Evolutionary conservation across 306 rosid genomes (phyloP).

Genomic region (Pyrus bretschneideri): DNA sequence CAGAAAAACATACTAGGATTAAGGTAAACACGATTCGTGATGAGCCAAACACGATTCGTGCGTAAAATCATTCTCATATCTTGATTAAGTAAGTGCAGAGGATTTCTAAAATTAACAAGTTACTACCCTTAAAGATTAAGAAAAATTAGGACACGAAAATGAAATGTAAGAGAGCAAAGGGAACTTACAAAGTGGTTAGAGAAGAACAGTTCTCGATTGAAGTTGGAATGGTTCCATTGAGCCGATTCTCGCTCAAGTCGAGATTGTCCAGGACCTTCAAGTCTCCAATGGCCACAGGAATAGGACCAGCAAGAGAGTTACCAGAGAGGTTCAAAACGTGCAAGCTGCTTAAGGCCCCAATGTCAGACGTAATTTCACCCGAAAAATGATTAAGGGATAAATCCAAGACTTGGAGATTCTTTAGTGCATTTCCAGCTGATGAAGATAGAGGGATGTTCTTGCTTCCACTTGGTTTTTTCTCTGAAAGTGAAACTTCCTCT

Average conservation of each 20-base stretch:
- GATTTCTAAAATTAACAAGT: background rate
- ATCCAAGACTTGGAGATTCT: conserved; percentile 63
- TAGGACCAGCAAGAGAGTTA: conserved; percentile 64
- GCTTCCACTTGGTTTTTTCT: conserved; percentile 22
- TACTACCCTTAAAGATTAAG: background rate
- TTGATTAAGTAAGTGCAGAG: background rate
- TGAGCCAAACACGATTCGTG: background rate
- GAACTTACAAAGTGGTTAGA: conserved; percentile 70
- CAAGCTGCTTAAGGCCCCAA: conserved; percentile 59
- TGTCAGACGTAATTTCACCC: conserved; percentile 54
- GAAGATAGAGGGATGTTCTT: conserved; percentile 22
- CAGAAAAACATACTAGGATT: too few species aligned
- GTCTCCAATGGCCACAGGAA: conserved; percentile 60
- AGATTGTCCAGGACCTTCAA: conserved; percentile 51
- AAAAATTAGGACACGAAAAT: background rate
- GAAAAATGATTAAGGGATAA: conserved; percentile 69
- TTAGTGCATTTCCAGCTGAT: conserved; percentile 33
- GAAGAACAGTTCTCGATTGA: conserved; percentile 72
- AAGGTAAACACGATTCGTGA: background rate
- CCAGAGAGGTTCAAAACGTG: conserved; percentile 54
- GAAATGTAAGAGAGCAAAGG: background rate
- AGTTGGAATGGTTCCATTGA: conserved; percentile 71
- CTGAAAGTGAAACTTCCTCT: conserved; percentile 47
- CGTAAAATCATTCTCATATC: background rate
- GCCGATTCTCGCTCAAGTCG: conserved; percentile 66